Evolutionary conservation across 2,329 filamentous ascomycete genomes (phyloP).

Genomic region (Acrodontium crateriforme): DNA sequence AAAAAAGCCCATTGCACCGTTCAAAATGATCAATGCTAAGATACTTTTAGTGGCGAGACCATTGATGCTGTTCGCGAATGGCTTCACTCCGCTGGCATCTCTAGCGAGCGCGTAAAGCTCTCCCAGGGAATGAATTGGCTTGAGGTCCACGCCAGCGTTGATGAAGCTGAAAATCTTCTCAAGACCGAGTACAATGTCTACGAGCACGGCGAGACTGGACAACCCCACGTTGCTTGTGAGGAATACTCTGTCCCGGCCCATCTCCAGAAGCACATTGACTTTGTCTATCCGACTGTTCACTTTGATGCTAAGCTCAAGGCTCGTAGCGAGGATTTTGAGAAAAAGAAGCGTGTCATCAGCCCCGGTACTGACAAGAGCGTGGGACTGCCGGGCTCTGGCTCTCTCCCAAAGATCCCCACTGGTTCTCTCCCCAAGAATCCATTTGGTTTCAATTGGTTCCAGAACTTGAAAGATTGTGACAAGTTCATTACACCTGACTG

Average conservation of each 20-base stretch:
- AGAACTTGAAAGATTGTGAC: conserved; percentile 32
- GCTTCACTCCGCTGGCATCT: conserved; percentile 41
- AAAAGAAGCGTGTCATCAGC: conserved; percentile 11
- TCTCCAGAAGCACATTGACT: conserved; percentile 21
- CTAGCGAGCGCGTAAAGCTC: conserved; percentile 32
- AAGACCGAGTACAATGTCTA: conserved; percentile 41
- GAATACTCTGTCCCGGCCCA: conserved; percentile 23
- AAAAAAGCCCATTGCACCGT: conserved; percentile 1
- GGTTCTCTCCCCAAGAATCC: too few relatives aligned
- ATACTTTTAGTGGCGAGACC: conserved; percentile 24
- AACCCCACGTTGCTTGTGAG: conserved; percentile 25
- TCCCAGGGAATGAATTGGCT: conserved; percentile 41
- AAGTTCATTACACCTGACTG: conserved; percentile 44
- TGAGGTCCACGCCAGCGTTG: conserved; percentile 39
- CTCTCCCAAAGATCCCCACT: conserved; percentile 17
- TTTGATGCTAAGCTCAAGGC: conserved; percentile 24
- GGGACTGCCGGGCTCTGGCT: conserved; percentile 18
- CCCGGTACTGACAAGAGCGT: conserved; percentile 9
- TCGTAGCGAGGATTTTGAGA: conserved; percentile 4
- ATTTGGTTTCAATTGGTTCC: too few relatives aligned
- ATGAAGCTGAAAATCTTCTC: conserved; percentile 40
- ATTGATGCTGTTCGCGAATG: conserved; percentile 39
- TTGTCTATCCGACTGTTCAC: conserved; percentile 28
- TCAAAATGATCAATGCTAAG: conserved; percentile 1
- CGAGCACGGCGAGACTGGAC: conserved; percentile 25